These are phyloP conservation scores for Tephrocybe sp. DNA, from an alignment of 768 basidiomycete species.

Conservation along the genomic window DNA sequence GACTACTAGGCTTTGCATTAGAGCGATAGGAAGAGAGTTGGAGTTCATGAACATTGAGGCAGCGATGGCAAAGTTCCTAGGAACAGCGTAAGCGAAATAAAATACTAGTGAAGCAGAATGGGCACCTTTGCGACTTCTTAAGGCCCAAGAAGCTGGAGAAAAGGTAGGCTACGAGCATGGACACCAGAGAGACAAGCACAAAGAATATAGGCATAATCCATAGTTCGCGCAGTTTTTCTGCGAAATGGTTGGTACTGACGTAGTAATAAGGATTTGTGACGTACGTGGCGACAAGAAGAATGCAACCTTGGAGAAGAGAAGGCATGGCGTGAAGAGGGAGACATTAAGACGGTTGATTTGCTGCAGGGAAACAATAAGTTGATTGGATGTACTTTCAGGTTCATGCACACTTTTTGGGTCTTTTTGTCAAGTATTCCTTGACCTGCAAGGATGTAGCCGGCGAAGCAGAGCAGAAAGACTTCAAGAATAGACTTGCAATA, in stretches of 20 bases:
- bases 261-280: slow-evolving; percentile 9
- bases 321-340: slow-evolving; percentile 83
- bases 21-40: slow-evolving; percentile 91
- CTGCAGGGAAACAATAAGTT: slow-evolving; percentile 29
- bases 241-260: not conserved
- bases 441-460: slow-evolving; percentile 78
- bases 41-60: slow-evolving; percentile 92
- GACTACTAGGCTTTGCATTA: slow-evolving; percentile 87
- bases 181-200: slow-evolving; percentile 66
- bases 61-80: slow-evolving; percentile 74
- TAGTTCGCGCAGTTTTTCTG: slow-evolving; percentile 75
- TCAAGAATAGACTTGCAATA: slow-evolving; percentile 73
- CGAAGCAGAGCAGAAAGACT: slow-evolving; percentile 82
- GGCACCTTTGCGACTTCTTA: slow-evolving; percentile 70
- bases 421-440: slow-evolving; percentile 84
- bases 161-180: slow-evolving; percentile 62
- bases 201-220: slow-evolving; percentile 90
- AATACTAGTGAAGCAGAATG: not conserved
- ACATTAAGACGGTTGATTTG: slow-evolving; percentile 82
- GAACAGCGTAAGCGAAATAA: not conserved
- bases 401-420: slow-evolving; percentile 70
- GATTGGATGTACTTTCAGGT: not conserved
- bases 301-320: slow-evolving; percentile 93
- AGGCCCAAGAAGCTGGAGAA: slow-evolving; percentile 66
- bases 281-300: slow-evolving; percentile 82